A percentile compares a stretch with the other conserved stretches of the same genome.
phyloP scores from a whole-genome alignment of 257 asterid species.

The Lantana camara region DNA sequence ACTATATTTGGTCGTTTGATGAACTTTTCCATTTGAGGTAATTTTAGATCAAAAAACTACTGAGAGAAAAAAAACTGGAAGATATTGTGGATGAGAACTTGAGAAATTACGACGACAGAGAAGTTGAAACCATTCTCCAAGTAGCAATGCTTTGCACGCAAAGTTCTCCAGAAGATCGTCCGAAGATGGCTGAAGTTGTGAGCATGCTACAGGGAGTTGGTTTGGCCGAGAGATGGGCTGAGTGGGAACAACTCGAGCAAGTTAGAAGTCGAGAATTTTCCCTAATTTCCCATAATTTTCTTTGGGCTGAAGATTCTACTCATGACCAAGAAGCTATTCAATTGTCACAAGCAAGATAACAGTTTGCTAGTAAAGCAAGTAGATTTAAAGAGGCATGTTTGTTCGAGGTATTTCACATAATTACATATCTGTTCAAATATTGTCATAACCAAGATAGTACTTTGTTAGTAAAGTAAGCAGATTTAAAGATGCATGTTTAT shows the following conservation, averaged over 20 bases:
- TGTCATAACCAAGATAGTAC: too few species aligned
- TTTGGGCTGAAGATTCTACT: conserved; percentile 78
- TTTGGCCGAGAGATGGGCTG: conserved; percentile 85
- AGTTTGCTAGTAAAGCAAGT: neutral
- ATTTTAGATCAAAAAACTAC: conserved; percentile 67
- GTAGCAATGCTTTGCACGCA: conserved; percentile 93
- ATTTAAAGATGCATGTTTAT: too few species aligned
- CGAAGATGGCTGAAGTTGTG: conserved; percentile 73
- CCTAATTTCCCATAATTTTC: conserved; percentile 51
- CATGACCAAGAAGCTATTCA: conserved; percentile 83
- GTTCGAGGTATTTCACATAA: too few species aligned
- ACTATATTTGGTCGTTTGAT: neutral
- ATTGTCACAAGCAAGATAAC: conserved; percentile 76
- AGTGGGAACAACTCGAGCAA: conserved; percentile 86
- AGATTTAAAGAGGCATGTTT: neutral
- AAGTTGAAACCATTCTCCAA: conserved; percentile 73
- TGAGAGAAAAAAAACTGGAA: conserved; percentile 64
- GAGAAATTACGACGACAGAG: conserved; percentile 47
- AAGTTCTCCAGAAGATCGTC: conserved; percentile 78
- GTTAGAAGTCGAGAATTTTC: conserved; percentile 54
- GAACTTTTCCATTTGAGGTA: neutral
- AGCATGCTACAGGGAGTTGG: conserved; percentile 81
- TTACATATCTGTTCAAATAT: too few species aligned
- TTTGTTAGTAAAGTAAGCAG: too few species aligned
- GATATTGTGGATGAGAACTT: conserved; percentile 71